These are phyloP conservation scores for Microsporum ferrugineum DNA, from an alignment of 2,329 filamentous ascomycete species.

Conservation along the genomic window DNA sequence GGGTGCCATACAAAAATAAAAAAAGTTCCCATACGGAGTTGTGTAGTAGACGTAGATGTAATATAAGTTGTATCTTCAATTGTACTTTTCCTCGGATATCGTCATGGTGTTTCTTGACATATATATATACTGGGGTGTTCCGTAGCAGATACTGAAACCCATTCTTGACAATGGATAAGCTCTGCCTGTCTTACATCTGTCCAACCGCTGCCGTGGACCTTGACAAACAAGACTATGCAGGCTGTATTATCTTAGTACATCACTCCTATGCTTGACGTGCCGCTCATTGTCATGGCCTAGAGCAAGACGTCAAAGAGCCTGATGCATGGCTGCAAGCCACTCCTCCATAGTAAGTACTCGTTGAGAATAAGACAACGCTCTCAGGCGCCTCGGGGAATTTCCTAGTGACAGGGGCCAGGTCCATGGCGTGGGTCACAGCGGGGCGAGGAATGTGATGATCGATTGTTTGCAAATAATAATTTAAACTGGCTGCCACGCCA, in stretches of 20 bases:
- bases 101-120: neutral
- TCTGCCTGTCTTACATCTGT: neutral
- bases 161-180: neutral
- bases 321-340: neutral
- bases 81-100: neutral
- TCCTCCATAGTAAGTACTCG: neutral
- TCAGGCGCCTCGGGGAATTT: neutral
- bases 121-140: too few species aligned
- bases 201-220: neutral
- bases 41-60: too few species aligned
- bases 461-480: neutral
- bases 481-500: neutral
- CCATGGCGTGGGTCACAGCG: neutral
- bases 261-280: neutral
- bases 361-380: neutral
- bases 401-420: neutral
- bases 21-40: too few species aligned
- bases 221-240: neutral
- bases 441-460: neutral
- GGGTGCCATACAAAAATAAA: neutral
- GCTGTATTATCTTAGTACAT: neutral
- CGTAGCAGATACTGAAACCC: neutral
- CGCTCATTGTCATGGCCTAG: neutral
- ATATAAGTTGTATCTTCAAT: neutral
- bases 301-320: neutral